Conservation (phyloP, 495 filamentous ascomycete species). For the Aspergillus bridgeri region DNA sequence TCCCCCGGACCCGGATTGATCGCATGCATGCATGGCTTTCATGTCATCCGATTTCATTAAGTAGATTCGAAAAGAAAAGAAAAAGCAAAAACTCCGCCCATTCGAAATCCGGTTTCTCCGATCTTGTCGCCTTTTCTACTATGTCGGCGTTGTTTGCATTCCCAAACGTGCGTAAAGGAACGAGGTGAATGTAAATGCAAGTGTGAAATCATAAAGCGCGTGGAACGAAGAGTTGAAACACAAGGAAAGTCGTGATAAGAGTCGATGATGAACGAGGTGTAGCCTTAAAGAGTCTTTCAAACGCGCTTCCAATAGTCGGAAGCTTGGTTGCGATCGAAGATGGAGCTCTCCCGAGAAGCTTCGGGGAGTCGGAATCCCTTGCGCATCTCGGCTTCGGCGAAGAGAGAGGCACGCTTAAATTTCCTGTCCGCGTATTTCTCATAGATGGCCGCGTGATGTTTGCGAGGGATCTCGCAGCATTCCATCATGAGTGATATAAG, state of each 20-base stretch:
- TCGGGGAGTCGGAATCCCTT: conserved; percentile 48
- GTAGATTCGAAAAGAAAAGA: conserved; percentile 3
- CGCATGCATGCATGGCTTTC: conserved; percentile 8
- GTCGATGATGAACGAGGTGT: background rate
- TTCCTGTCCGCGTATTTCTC: conserved; percentile 86
- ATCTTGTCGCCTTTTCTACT: background rate
- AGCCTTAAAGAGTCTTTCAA: conserved; percentile 7
- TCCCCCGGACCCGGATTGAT: conserved; percentile 7
- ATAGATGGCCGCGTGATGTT: conserved; percentile 81
- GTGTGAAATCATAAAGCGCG: conserved; percentile 11
- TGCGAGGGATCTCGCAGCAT: conserved; percentile 76
- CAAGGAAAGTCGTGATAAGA: conserved; percentile 6
- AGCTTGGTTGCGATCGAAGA: conserved; percentile 14
- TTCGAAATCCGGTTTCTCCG: background rate
- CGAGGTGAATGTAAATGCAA: conserved; percentile 11
- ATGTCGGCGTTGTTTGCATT: conserved; percentile 6
- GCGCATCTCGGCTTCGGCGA: conserved; percentile 68
- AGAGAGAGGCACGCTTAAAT: conserved; percentile 78
- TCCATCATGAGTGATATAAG: conserved; percentile 74
- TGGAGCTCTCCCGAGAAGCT: conserved; percentile 17
- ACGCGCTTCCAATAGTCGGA: conserved; percentile 17
- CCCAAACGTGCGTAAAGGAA: conserved; percentile 16
- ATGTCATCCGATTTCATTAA: conserved; percentile 14
- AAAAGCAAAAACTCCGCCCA: conserved; percentile 21
- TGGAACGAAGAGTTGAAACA: conserved; percentile 9